These are phyloP conservation scores for Bimuria novae-zelandiae DNA, from an alignment of 2,329 filamentous ascomycete species.

Conservation along the genomic window DNA sequence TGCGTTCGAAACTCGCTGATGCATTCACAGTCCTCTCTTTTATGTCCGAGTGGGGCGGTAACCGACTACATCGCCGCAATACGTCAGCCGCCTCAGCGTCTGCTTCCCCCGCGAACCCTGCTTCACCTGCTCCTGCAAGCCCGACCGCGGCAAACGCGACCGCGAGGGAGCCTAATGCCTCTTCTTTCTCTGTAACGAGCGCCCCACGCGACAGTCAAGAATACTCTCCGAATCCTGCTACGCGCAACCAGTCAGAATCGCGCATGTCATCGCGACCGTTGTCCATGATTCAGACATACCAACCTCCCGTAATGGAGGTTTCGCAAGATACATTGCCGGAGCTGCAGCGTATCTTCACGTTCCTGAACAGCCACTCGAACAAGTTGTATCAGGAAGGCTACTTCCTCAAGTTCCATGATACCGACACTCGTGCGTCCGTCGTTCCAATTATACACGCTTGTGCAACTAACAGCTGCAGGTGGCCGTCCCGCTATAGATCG, in stretches of 20 bases:
- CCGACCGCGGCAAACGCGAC: constrained; percentile 36
- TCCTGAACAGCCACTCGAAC: constrained; percentile 91
- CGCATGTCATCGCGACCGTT: constrained; percentile 68
- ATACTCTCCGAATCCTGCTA: constrained; percentile 41
- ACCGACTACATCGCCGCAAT: constrained; percentile 4
- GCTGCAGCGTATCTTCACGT: constrained; percentile 90
- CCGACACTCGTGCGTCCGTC: constrained; percentile 76
- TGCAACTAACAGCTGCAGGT: constrained; percentile 59
- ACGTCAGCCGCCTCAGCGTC: constrained; percentile 18
- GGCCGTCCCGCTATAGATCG: constrained; percentile 84
- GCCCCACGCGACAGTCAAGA: constrained; percentile 38
- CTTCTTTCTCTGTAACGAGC: constrained; percentile 32
- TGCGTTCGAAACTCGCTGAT: constrained; percentile 68
- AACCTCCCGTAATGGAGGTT: constrained; percentile 84
- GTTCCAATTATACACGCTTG: constrained; percentile 8
- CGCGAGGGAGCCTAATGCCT: constrained; percentile 26
- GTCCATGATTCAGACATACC: constrained; percentile 85
- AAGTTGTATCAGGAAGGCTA: constrained; percentile 98
- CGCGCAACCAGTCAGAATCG: constrained; percentile 47
- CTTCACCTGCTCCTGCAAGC: constrained; percentile 35
- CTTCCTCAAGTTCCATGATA: constrained; percentile 93
- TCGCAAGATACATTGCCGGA: constrained; percentile 86
- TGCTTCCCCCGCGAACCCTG: constrained; percentile 8
- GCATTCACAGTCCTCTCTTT: constrained; percentile 74
- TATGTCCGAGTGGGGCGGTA: constrained; percentile 74